A percentile compares a stretch with the other conserved stretches of the same genome.
phyloP scores from a whole-genome alignment of 345 rosid species.

The Pugionium dolabratum region DNA sequence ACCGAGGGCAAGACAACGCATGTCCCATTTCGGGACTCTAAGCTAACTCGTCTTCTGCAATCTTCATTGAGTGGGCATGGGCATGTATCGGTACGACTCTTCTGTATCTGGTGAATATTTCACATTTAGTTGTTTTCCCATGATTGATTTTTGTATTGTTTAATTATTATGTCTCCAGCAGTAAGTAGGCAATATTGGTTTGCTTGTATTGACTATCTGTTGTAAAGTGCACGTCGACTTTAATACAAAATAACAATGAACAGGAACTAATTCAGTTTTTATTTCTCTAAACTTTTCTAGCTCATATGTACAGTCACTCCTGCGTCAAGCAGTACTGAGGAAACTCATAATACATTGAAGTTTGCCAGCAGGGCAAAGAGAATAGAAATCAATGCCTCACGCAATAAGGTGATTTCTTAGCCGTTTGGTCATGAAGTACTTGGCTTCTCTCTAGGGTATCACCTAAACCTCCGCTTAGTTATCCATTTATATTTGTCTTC shows the following conservation, averaged over 20 bases:
- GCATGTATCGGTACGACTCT: constrained; percentile 89
- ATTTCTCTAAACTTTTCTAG: constrained; percentile 48
- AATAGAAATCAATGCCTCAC: constrained; percentile 93
- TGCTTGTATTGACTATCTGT: constrained; percentile 20
- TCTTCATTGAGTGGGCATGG: constrained; percentile 97
- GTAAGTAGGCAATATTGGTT: too few species aligned
- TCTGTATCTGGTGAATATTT: constrained; percentile 19
- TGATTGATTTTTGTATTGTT: constrained; percentile 17
- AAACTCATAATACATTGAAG: constrained; percentile 98
- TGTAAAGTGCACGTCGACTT: not conserved
- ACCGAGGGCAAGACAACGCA: constrained; percentile 99
- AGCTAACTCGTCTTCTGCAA: constrained; percentile 98
- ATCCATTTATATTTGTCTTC: constrained; percentile 29
- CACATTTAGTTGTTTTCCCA: constrained; percentile 14
- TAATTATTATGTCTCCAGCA: too few species aligned
- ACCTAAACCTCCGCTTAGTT: constrained; percentile 23
- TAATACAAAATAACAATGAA: not conserved
- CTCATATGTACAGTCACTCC: constrained; percentile 99
- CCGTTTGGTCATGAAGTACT: constrained; percentile 13
- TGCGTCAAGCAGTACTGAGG: constrained; percentile 95
- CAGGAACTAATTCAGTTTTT: constrained; percentile 3
- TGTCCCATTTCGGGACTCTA: constrained; percentile 98
- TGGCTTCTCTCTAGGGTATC: not conserved
- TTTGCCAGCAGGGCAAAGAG: constrained; percentile 98
- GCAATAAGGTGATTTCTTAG: constrained; percentile 72